Base-by-base conservation (phyloP, 805 yeast genomes). In the Kuraishia hungarica region DNA sequence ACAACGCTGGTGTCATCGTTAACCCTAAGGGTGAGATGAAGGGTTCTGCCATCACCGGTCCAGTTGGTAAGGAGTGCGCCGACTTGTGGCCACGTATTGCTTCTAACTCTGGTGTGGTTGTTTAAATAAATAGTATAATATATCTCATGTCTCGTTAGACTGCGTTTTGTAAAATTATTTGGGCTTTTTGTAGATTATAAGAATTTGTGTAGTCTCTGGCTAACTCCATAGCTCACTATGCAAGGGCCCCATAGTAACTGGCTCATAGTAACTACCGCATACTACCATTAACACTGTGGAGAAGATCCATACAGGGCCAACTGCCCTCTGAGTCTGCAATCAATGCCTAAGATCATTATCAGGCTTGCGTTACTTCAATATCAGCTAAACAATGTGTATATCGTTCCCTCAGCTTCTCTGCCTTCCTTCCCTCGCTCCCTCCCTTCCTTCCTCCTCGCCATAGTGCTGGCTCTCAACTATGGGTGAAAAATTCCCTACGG, bases 1-100 rank as follows among this genome's bases (percentile, higher is more conserved):
- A 94, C 83, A 94, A 94, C 75, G 99, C 99, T 66, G 99, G 99
- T 87, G 99, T 96, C 79, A 94, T 94, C 75, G 99, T 94, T 78
- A 94, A 94, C 84, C 99, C 99, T 76, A 94, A 94, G 94, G 99
- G 99, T 85, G 99, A 94, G 82, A 94, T 96, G 99, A 94, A 94
- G 86, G 99, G 99, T 82, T 96, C 99, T 68, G 99, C 99, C 74
- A 94, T 94, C 78, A 96, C 99, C 74, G 99, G 99, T 80, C 99
- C 99, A 74, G 99, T 94, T 75, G 98, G 97, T 79, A 94, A 94
- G 84, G 99, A 94, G 85, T 96, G 99, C 86, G 99, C 99, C 77
- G 99, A 94, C 77, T 88, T 94, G 79, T 94, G 99, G 99, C 99
- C 99, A 79, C 90, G 99, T 85, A 94, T 94, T 83, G 98, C 99